phyloP scores from a whole-genome alignment of 495 filamentous ascomycete genomes.

The Aspergillus mulundensis region DNA sequence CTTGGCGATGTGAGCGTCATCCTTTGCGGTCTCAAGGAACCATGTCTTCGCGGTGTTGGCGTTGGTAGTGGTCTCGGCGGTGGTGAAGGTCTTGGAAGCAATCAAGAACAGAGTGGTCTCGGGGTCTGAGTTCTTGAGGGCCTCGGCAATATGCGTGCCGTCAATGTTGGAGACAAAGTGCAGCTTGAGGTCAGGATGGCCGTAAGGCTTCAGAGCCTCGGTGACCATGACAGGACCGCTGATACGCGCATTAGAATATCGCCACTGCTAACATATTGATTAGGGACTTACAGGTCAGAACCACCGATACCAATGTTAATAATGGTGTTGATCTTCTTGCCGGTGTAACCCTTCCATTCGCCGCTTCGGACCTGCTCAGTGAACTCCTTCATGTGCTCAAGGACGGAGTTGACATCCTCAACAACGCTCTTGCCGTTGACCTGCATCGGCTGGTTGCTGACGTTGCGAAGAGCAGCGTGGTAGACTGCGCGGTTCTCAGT shows the following conservation, averaged over 20 bases:
- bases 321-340: constrained; percentile 94
- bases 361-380: constrained; percentile 90
- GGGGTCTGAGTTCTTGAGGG: constrained; percentile 79
- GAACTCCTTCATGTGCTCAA: constrained; percentile 97
- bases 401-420: constrained; percentile 84
- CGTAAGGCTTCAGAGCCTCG: constrained; percentile 93
- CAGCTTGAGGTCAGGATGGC: constrained; percentile 73
- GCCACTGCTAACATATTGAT: neutral
- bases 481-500: constrained; percentile 96
- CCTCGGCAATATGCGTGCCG: constrained; percentile 95
- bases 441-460: constrained; percentile 76
- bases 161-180: constrained; percentile 99
- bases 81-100: constrained; percentile 99
- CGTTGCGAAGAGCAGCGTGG: constrained; percentile 89
- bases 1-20: constrained; percentile 77
- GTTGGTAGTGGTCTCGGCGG: constrained; percentile 94
- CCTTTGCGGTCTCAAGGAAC: constrained; percentile 87
- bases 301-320: constrained; percentile 98
- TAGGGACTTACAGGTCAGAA: constrained; percentile 76
- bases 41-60: constrained; percentile 94
- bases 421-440: constrained; percentile 96
- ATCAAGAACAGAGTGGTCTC: constrained; percentile 97
- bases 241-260: constrained; percentile 29
- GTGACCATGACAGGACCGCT: constrained; percentile 98
- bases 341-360: constrained; percentile 97